Conservation (phyloP, 2,329 filamentous ascomycete genomes). For the Monosporascus sp. region DNA sequence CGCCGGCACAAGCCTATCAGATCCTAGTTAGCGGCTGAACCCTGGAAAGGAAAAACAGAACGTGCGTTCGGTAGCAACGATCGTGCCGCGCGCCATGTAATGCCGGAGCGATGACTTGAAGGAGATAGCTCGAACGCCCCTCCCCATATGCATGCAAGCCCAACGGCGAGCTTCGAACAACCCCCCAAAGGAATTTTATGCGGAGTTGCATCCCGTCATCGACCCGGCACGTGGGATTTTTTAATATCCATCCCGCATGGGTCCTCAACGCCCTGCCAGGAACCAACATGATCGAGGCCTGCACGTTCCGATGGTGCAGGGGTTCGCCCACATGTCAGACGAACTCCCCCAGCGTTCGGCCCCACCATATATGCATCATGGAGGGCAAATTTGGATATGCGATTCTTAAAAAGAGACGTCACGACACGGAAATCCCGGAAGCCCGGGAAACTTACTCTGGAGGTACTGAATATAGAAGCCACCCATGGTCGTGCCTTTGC, state of each 20-base stretch:
- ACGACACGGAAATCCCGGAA: conserved; percentile 7
- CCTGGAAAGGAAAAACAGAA: conserved; percentile 13
- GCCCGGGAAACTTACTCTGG: conserved; percentile 57
- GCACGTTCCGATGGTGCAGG: conserved; percentile 27
- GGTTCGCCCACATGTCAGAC: conserved; percentile 31
- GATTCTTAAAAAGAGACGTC: conserved; percentile 6
- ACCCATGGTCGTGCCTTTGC: conserved; percentile 41
- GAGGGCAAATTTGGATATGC: conserved; percentile 20
- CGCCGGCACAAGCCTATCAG: conserved; percentile 82
- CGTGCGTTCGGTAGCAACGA: conserved; percentile 18
- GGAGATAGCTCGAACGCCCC: conserved; percentile 16
- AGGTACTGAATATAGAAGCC: conserved; percentile 70
- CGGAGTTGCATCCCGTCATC: conserved; percentile 11
- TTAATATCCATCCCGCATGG: conserved; percentile 12
- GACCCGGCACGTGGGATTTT: conserved; percentile 23
- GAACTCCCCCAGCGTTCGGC: conserved; percentile 24
- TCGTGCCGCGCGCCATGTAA: conserved; percentile 12
- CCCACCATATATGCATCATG: conserved; percentile 27
- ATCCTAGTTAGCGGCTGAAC: conserved; percentile 27
- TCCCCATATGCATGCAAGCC: conserved; percentile 27
- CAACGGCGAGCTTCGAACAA: conserved; percentile 19
- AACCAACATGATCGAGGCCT: conserved; percentile 20
- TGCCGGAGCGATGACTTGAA: conserved; percentile 25
- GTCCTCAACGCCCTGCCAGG: conserved; percentile 19
- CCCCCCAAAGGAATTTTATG: conserved; percentile 2